phyloP scores from a whole-genome alignment of 345 rosid genomes.

The Psidium friedrichsthalianum region DNA sequence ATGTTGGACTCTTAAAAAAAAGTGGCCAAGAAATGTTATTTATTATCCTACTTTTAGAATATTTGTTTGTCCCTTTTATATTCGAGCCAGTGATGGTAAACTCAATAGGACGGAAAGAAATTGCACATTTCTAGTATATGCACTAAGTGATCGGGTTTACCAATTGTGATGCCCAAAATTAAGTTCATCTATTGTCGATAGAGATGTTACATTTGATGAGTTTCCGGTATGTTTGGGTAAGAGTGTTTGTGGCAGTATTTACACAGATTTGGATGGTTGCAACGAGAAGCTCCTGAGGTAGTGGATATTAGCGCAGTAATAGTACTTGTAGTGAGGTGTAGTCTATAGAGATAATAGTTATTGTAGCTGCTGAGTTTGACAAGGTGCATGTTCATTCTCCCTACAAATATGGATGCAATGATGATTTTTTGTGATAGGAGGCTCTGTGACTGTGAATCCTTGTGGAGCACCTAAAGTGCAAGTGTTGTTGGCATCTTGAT shows the following conservation, averaged over 20 bases:
- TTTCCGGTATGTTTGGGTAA: not conserved
- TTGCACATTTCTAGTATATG: not conserved
- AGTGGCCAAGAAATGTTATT: not conserved
- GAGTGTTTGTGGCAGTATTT: not conserved
- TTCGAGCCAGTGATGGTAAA: not conserved
- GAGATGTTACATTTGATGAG: not conserved
- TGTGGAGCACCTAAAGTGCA: not conserved
- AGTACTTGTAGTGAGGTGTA: not conserved
- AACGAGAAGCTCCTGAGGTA: not conserved
- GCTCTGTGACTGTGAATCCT: not conserved
- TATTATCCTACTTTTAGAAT: not conserved
- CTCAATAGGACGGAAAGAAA: not conserved
- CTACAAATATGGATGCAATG: not conserved
- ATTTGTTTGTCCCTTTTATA: not conserved
- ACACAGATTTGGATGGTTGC: not conserved
- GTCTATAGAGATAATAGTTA: not conserved
- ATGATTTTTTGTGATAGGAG: not conserved
- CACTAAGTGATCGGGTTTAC: not conserved
- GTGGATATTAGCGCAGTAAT: not conserved
- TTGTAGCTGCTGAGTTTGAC: not conserved
- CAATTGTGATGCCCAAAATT: not conserved
- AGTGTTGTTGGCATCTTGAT: not conserved
- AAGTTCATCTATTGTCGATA: not conserved
- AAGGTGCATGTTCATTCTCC: not conserved
- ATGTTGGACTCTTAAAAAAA: not conserved